phyloP scores from a whole-genome alignment of 1,284 basidiomycete species.

The Coriolopsis trogii region DNA sequence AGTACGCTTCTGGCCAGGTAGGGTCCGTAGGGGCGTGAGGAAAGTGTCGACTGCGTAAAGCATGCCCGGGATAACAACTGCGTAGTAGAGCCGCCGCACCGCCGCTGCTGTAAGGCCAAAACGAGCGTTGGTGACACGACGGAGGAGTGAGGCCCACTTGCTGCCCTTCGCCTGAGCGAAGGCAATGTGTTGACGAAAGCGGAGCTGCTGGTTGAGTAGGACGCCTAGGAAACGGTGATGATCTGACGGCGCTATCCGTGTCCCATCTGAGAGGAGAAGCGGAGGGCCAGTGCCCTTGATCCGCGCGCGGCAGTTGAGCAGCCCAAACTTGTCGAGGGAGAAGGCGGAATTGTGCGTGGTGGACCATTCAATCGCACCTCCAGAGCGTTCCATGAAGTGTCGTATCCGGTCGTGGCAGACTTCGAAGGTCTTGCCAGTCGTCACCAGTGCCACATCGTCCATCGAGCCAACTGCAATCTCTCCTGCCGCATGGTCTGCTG shows the following conservation, averaged over 20 bases:
- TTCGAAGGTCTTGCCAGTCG: conserved; percentile 15
- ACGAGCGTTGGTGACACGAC: conserved; percentile 23
- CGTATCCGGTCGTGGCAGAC: conserved; percentile 21
- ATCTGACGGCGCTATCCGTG: conserved; percentile 11
- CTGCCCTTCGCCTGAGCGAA: conserved; percentile 36
- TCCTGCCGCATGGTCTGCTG: conserved; percentile 5
- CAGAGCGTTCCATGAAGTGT: not conserved
- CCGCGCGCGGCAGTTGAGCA: conserved; percentile 16
- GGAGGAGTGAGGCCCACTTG: conserved; percentile 22
- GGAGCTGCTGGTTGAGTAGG: conserved; percentile 37
- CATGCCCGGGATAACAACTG: conserved; percentile 38
- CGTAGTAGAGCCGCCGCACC: conserved; percentile 25
- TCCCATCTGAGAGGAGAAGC: conserved; percentile 5
- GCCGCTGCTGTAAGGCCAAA: conserved; percentile 2
- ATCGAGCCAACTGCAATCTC: conserved; percentile 31
- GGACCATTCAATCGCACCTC: conserved; percentile 30
- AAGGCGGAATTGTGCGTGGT: conserved; percentile 27
- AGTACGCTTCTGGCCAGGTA: conserved; percentile 4
- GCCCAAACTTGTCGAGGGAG: conserved; percentile 28
- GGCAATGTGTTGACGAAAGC: conserved; percentile 35
- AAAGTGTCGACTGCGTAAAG: conserved; percentile 41
- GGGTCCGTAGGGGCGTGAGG: conserved; percentile 26
- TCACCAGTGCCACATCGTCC: conserved; percentile 32
- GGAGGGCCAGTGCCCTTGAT: conserved; percentile 10
- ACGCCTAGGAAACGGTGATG: conserved; percentile 39